Evolutionary conservation across 75 land plant species (phyloP).

Genomic region (Pinus albicaulis): DNA sequence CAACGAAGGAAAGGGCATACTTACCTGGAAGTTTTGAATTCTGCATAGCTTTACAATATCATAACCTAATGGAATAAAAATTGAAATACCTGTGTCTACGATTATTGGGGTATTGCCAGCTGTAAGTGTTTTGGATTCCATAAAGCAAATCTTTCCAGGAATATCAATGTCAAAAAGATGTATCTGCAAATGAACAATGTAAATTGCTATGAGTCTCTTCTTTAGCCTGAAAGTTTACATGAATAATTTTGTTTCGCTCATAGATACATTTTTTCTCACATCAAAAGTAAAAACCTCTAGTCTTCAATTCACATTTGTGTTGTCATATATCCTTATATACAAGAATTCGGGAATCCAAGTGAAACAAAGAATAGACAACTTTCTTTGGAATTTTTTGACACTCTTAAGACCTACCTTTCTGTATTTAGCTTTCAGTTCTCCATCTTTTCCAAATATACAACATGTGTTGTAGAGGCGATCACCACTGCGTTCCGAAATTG

Average conservation of each 20-base stretch:
- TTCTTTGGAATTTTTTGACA: neutral
- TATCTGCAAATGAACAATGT: slow-evolving; percentile 45
- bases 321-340: too few relatives aligned
- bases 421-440: slow-evolving; percentile 77
- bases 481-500: slow-evolving; percentile 66
- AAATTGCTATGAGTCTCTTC: neutral
- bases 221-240: neutral
- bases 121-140: slow-evolving; percentile 89
- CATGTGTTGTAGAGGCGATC: slow-evolving; percentile 78
- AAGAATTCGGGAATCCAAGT: neutral
- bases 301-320: too few relatives aligned
- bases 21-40: too few relatives aligned
- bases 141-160: slow-evolving; percentile 93
- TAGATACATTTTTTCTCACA: neutral
- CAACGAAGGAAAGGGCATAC: too few relatives aligned
- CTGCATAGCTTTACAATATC: too few relatives aligned
- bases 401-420: slow-evolving; percentile 48
- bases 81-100: slow-evolving; percentile 81
- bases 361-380: neutral
- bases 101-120: slow-evolving; percentile 78
- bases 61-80: neutral
- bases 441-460: slow-evolving; percentile 76
- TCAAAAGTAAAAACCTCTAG: neutral
- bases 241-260: slow-evolving; percentile 1
- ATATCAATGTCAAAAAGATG: slow-evolving; percentile 98